Evolutionary conservation across 2,329 filamentous ascomycete species (phyloP).

Genomic region (Aspergillus proliferans): DNA sequence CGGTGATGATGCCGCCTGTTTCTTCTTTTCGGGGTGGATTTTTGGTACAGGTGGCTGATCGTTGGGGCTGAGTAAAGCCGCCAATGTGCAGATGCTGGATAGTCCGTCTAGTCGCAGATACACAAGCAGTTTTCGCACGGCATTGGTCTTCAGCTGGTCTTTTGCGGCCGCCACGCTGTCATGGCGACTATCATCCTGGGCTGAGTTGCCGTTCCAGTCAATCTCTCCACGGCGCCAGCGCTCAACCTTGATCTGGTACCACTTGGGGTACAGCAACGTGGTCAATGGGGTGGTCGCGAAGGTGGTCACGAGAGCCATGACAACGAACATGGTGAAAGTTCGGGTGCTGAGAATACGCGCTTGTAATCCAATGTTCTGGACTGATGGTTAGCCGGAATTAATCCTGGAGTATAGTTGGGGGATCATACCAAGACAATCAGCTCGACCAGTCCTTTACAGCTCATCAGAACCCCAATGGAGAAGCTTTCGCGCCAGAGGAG

Average conservation of each 20-base stretch:
- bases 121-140: constrained; percentile 63
- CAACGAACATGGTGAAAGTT: constrained; percentile 89
- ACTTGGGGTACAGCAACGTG: constrained; percentile 65
- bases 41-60: constrained; percentile 25
- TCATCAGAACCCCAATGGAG: constrained; percentile 86
- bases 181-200: constrained; percentile 38
- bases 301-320: constrained; percentile 86
- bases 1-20: constrained; percentile 6
- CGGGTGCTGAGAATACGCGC: constrained; percentile 71
- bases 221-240: constrained; percentile 79
- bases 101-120: constrained; percentile 81
- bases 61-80: constrained; percentile 60
- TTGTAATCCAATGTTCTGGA: constrained; percentile 70
- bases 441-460: constrained; percentile 91
- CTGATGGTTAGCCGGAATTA: neutral
- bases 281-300: constrained; percentile 76
- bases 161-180: constrained; percentile 36
- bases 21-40: constrained; percentile 28
- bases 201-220: constrained; percentile 69
- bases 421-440: constrained; percentile 77
- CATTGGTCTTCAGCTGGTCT: constrained; percentile 46
- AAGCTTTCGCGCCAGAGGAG: constrained; percentile 87
- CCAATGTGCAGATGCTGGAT: constrained; percentile 72
- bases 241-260: constrained; percentile 67
- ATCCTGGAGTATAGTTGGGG: neutral